Evolutionary conservation across 2,329 filamentous ascomycete species (phyloP), one percentile per base, ranked within the genome.

Genomic region (Xylariales sp.): DNA sequence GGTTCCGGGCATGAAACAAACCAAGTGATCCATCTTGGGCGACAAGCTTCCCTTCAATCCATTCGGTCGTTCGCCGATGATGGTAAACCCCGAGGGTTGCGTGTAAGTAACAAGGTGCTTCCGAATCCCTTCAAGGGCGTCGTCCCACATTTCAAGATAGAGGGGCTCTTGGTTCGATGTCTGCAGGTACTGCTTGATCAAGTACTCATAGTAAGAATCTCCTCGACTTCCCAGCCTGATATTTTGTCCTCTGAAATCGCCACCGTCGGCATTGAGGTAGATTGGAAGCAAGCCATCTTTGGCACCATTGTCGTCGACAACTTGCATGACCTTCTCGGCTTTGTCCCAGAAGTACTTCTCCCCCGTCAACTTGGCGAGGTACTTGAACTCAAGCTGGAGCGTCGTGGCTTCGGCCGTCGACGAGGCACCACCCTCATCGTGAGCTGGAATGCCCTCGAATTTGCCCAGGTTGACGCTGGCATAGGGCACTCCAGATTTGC

Each of bases 151-250:
- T 11, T 93, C 86, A 50, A 83, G 73, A 63, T 98, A 98, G 12
- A 97, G 68, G 0, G 81, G 73, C 61, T 98, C 91, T 56, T 90
- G 74, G 59, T 86, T 81, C 43, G 86, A 87, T 10, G 93, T 98
- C 64, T 98, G 93, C 15, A 96, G 74, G 60, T 95, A 97, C 62
- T 98, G 93, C 69, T 98, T 98, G 71, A 97, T 94, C 38, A 98
- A 79, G 62, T 98, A 98, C 66, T 98, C 88, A 66, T 98, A 98
- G 67, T 97, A 98, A 35, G 90, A 96, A 68, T 98, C 93, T 33
- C 93, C 93, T 46, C 93, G 80, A 60, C 88, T 96, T 28, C 93
- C 93, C 16, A 97, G 74, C 14, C 93, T 86, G 55, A 98, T 91
- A 57, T 96, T 95, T 15, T 80, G 66, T 15, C 88, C 88, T 38